phyloP scores from a whole-genome alignment of 2,329 filamentous ascomycete genomes.

The Sclerotinia nivalis region DNA sequence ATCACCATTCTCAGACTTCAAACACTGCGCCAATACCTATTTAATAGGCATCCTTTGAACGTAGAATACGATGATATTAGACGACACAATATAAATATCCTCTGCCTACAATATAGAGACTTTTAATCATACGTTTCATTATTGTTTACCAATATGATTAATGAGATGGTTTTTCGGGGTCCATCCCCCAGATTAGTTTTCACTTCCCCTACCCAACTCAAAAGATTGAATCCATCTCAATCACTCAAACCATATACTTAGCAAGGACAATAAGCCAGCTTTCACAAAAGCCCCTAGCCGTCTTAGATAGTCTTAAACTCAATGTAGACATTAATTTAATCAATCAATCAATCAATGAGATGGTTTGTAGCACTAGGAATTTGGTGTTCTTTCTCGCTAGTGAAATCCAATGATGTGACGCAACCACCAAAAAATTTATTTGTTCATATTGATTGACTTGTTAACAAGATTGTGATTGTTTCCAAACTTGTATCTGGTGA shows the following conservation, averaged over 20 bases:
- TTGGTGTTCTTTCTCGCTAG: conserved; percentile 20
- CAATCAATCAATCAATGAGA: too few relatives aligned
- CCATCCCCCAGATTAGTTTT: too few relatives aligned
- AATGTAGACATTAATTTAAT: too few relatives aligned
- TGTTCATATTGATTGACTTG: conserved; percentile 2
- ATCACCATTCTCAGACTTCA: not conserved
- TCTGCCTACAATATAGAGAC: not conserved
- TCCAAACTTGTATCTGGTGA: not conserved
- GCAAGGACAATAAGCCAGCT: too few relatives aligned
- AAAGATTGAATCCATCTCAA: too few relatives aligned
- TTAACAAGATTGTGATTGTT: conserved; percentile 9
- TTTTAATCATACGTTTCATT: not conserved
- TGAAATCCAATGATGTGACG: not conserved
- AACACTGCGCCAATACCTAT: not conserved
- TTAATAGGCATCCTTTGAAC: not conserved
- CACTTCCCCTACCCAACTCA: too few relatives aligned
- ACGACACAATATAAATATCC: not conserved
- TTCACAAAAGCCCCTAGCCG: too few relatives aligned
- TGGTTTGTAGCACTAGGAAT: conserved; percentile 1
- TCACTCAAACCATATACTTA: too few relatives aligned
- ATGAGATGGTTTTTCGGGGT: too few relatives aligned
- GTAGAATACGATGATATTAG: not conserved
- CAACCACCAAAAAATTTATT: not conserved
- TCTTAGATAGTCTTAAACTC: too few relatives aligned
- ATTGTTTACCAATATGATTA: not conserved